Percentiles rank a stretch among this genome's conserved stretches.
phyloP scores from a whole-genome alignment of 495 filamentous ascomycete species.

The Cercophora samala region DNA sequence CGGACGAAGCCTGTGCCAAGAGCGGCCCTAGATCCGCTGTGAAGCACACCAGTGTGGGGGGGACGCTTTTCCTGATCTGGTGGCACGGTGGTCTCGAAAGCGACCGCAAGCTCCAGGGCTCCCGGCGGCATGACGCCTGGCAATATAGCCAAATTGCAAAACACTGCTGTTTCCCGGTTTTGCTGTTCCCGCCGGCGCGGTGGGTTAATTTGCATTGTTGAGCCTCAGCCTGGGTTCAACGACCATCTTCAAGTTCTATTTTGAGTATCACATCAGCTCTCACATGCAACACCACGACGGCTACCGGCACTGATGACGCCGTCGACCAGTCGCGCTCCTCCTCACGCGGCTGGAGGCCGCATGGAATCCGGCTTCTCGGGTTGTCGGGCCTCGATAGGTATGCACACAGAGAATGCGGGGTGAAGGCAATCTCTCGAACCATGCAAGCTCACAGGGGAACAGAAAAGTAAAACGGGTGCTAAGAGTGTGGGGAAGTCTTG shows the following conservation, averaged over 20 bases:
- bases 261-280: not conserved
- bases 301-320: too few species aligned
- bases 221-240: constrained; percentile 6
- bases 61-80: not conserved
- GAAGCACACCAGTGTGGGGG: not conserved
- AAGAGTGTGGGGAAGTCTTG: not conserved
- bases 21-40: not conserved
- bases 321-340: not conserved
- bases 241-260: not conserved
- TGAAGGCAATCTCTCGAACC: not conserved
- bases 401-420: not conserved
- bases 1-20: constrained; percentile 9
- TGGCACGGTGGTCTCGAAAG: not conserved
- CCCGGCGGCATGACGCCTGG: constrained; percentile 1
- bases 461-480: not conserved
- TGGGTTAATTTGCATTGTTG: constrained; percentile 7
- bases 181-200: not conserved
- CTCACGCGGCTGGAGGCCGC: not conserved
- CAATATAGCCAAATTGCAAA: constrained; percentile 12
- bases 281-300: not conserved
- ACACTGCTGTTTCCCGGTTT: constrained; percentile 8
- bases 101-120: not conserved
- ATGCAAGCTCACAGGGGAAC: not conserved
- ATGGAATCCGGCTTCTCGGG: constrained; percentile 4
- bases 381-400: constrained; percentile 1